phyloP scores from a whole-genome alignment of 2,329 filamentous ascomycete genomes.

The Fusarium oligoseptatum region DNA sequence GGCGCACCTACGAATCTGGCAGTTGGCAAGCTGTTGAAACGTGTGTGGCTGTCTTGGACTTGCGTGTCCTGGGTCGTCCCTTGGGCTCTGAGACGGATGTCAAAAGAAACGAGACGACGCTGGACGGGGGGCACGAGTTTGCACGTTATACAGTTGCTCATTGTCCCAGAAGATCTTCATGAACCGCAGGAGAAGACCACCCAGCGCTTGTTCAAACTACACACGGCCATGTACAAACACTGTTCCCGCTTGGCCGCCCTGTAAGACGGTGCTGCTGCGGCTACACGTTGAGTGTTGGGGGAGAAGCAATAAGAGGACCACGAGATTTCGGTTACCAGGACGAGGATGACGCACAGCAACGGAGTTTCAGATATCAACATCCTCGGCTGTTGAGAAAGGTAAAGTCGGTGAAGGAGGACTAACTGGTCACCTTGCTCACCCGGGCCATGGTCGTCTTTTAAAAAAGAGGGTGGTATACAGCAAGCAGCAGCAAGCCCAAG shows the following conservation, averaged over 20 bases:
- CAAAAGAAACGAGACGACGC: not conserved
- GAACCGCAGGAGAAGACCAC: not conserved
- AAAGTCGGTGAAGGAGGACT: conserved; percentile 7
- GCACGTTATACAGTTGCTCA: not conserved
- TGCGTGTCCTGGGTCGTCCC: not conserved
- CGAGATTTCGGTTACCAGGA: conserved; percentile 6
- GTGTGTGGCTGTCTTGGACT: not conserved
- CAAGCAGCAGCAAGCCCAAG: not conserved
- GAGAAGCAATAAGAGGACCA: not conserved
- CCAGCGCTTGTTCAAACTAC: not conserved
- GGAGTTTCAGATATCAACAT: conserved; percentile 3
- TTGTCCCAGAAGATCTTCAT: conserved; percentile 11
- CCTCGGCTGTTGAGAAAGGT: conserved; percentile 9
- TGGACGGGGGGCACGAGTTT: not conserved
- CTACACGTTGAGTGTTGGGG: conserved; percentile 11
- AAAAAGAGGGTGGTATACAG: conserved; percentile 12
- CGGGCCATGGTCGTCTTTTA: not conserved
- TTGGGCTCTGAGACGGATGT: not conserved
- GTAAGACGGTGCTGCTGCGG: not conserved
- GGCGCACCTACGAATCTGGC: conserved; percentile 36
- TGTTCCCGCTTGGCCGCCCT: not conserved
- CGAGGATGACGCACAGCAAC: not conserved
- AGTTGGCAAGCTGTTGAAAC: conserved; percentile 5
- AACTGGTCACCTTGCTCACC: not conserved
- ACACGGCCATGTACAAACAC: not conserved